Evolutionary conservation across 1,139 yeast genomes (phyloP), one percentile per base, ranked within the genome.

Genomic region (Nakaseomyces glabratus): DNA sequence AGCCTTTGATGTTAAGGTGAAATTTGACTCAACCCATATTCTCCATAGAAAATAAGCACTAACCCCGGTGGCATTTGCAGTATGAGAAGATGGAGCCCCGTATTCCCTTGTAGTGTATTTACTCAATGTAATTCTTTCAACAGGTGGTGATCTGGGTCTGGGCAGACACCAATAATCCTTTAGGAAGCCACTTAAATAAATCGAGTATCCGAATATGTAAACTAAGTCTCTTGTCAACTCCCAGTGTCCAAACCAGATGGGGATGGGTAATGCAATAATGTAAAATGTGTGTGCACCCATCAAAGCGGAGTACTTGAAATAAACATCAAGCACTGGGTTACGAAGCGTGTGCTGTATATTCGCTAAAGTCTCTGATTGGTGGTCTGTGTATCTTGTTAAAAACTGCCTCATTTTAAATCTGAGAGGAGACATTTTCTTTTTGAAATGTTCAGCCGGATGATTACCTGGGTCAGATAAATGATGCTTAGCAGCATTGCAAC

Each of bases 241-340:
- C 6, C 73, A 64, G 24, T 68, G 69, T 1, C 95, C 95, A 44
- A 78, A 71, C 95, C 96, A 90, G 28, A 74, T 67, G 8, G 93
- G 84, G 8, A 82, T 56, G 1, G 98, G 98, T 26, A 90, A 66
- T 75, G 84, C 76, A 35, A 88, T 58, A 36, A 90, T 93, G 56
- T 90, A 90, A 55, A 90, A 90, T 0, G 95, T 85, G 58, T 90
- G 98, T 8, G 94, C 75, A 0, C 96, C 98, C 44, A 90, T 65
- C 49, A 82, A 79, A 15, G 97, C 96, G 2, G 94, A 72, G 67
- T 85, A 75, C 9, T 93, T 82, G 59, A 90, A 90, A 55, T 81
- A 88, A 29, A 68, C 55, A 59, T 88, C 96, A 36, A 78, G 60
- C 18, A 61, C 40, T 2, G 76, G 69, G 28, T 60, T 58, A 37